Percentiles rank a stretch among this genome's conserved stretches.
Conservation (phyloP, 352 stramenopile genomes). For the Phytopythium kandeliae region DNA sequence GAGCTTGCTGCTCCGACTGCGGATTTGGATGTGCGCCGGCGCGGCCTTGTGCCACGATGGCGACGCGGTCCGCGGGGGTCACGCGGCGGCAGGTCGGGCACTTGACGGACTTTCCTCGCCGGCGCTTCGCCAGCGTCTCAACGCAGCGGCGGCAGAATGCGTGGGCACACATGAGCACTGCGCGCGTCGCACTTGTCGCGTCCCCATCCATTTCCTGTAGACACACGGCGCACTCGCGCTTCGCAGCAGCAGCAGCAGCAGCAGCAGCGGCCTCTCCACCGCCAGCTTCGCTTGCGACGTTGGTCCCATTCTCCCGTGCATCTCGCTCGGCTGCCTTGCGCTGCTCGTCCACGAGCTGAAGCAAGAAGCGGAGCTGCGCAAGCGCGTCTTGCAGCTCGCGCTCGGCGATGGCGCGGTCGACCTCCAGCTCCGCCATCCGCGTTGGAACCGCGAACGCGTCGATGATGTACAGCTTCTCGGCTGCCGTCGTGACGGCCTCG, state of each 20-base stretch:
- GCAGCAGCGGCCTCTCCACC: background rate
- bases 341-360: slow-evolving; percentile 32
- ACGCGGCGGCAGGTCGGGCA: slow-evolving; percentile 57
- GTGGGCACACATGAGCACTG: slow-evolving; percentile 86
- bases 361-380: slow-evolving; percentile 55
- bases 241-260: slow-evolving; percentile 4
- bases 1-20: background rate
- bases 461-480: slow-evolving; percentile 57
- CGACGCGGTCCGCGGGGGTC: slow-evolving; percentile 15
- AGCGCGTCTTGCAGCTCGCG: slow-evolving; percentile 41
- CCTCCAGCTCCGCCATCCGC: slow-evolving; percentile 32
- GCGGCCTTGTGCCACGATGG: slow-evolving; percentile 15
- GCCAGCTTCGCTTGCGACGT: too few species aligned
- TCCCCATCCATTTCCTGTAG: slow-evolving; percentile 48
- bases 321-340: slow-evolving; percentile 1
- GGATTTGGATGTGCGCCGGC: background rate
- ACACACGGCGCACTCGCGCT: slow-evolving; percentile 66
- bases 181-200: slow-evolving; percentile 20
- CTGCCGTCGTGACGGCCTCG: slow-evolving; percentile 29
- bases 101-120: slow-evolving; percentile 19
- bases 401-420: slow-evolving; percentile 34
- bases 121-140: slow-evolving; percentile 23
- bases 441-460: slow-evolving; percentile 33
- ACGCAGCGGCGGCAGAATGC: slow-evolving; percentile 60
- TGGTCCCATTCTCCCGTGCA: background rate